Evolutionary conservation across 2,329 filamentous ascomycete genomes (phyloP), one percentile per base, ranked within the genome.

Genomic region (Monosporascus sp.): DNA sequence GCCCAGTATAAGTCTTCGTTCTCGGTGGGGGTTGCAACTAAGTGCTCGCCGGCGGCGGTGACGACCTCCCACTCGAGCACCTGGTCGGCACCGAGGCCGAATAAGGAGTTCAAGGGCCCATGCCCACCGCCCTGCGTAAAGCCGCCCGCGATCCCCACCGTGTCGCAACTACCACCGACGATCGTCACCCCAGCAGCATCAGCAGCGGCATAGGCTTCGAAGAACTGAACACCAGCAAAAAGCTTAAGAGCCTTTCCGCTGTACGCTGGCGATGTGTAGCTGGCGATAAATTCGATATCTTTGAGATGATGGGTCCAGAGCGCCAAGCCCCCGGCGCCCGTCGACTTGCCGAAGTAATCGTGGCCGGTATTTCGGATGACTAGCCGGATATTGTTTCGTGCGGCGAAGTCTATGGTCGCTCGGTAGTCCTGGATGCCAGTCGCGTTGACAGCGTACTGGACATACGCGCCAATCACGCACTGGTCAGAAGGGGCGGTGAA

Each of bases 111-210:
- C 2, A 81, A 65, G 2, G 72, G 64, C 2, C 69, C 72, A 55
- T 81, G 77, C 0, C 79, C 79, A 17, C 76, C 78, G 8, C 76
- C 78, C 64, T 78, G 76, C 3, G 66, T 73, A 54, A 77, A 82
- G 2, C 79, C 79, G 20, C 79, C 79, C 1, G 75, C 73, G 14
- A 78, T 55, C 3, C 78, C 78, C 3, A 81, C 77, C 1, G 73
- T 75, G 3, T 73, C 65, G 55, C 75, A 77, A 44, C 75, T 71
- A 1, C 77, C 77, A 11, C 70, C 71, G 5, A 80, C 69, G 5
- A 75, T 67, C 6, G 69, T 61, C 1, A 77, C 54, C 38, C 73
- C 69, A 45, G 66, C 46, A 0, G 59, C 54, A 36, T 71, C 52
- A 2, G 75, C 73, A 17, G 50, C 41, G 40, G 49, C 40, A 16